A percentile compares a stretch with the other conserved stretches of the same genome.
phyloP scores from a whole-genome alignment of 495 filamentous ascomycete genomes.

The Xylaria venustula region DNA sequence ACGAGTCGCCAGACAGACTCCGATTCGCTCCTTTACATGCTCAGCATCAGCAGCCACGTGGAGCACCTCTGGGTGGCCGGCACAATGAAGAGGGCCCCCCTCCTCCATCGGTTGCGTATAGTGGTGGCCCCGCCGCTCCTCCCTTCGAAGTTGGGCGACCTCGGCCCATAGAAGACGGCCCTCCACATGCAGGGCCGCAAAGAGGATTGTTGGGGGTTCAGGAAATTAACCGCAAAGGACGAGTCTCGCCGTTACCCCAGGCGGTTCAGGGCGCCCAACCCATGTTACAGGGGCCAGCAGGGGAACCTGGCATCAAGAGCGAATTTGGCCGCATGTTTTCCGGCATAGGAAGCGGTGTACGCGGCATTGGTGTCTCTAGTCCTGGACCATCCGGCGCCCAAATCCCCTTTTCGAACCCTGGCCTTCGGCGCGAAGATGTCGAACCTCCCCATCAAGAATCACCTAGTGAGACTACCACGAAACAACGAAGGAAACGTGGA shows the following conservation, averaged over 20 bases:
- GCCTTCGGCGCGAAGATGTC: slow-evolving; percentile 44
- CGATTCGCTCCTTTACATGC: slow-evolving; percentile 39
- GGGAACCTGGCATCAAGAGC: slow-evolving; percentile 83
- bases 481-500: slow-evolving; percentile 53
- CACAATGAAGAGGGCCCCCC: slow-evolving; percentile 38
- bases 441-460: slow-evolving; percentile 37
- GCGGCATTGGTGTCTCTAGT: slow-evolving; percentile 52
- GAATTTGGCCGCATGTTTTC: slow-evolving; percentile 91
- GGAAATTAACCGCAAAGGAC: slow-evolving; percentile 63
- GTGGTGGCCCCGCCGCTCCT: slow-evolving; percentile 29
- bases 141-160: slow-evolving; percentile 41
- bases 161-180: slow-evolving; percentile 58
- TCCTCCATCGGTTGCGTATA: slow-evolving; percentile 45
- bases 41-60: slow-evolving; percentile 28
- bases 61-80: slow-evolving; percentile 18
- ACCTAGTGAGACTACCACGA: slow-evolving; percentile 26
- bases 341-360: slow-evolving; percentile 83
- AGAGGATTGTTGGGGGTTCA: slow-evolving; percentile 56
- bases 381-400: slow-evolving; percentile 49
- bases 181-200: slow-evolving; percentile 42
- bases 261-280: slow-evolving; percentile 90
- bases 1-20: slow-evolving; percentile 51
- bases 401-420: slow-evolving; percentile 40
- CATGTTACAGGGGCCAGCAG: slow-evolving; percentile 68
- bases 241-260: slow-evolving; percentile 79